These are phyloP conservation scores for Lophiostoma macrostomum DNA, from an alignment of 495 filamentous ascomycete species.

Conservation along the genomic window DNA sequence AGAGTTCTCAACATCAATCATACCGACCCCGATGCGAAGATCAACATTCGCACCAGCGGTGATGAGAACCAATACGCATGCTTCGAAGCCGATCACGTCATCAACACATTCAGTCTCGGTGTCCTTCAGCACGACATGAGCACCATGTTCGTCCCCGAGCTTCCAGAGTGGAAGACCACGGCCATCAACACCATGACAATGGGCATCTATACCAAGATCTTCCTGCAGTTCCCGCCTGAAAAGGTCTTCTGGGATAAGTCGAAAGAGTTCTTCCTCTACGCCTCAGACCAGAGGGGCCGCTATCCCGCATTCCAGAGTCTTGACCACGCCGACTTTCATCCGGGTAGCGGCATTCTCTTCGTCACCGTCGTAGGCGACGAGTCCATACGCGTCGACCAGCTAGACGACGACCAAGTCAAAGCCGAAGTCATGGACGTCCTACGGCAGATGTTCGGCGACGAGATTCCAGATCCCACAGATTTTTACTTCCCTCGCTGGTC, in stretches of 20 bases:
- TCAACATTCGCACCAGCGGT: too few relatives aligned
- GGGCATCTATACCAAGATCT: conserved; percentile 75
- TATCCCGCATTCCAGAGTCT: conserved; percentile 70
- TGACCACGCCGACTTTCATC: conserved; percentile 54
- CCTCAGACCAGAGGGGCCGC: conserved; percentile 58
- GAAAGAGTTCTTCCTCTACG: conserved; percentile 67
- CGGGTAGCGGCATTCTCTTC: conserved; percentile 63
- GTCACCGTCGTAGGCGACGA: conserved; percentile 59
- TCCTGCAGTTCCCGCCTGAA: conserved; percentile 58
- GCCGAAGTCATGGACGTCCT: conserved; percentile 59
- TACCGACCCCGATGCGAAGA: too few relatives aligned
- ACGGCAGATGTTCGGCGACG: conserved; percentile 57
- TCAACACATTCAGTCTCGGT: conserved; percentile 60
- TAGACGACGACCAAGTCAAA: conserved; percentile 58
- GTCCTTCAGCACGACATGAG: conserved; percentile 63
- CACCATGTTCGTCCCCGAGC: conserved; percentile 55
- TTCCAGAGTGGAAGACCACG: conserved; percentile 63
- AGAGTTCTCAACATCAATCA: conserved; percentile 52
- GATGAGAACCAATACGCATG: too few relatives aligned
- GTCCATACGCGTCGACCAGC: conserved; percentile 58
- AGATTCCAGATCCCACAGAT: conserved; percentile 61
- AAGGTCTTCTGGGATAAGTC: conserved; percentile 64
- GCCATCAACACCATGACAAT: conserved; percentile 64
- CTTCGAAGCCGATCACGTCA: too few relatives aligned
- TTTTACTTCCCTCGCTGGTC: conserved; percentile 71